phyloP scores from a whole-genome alignment of 202 grass and related monocot species.

The Musa balbisiana region DNA sequence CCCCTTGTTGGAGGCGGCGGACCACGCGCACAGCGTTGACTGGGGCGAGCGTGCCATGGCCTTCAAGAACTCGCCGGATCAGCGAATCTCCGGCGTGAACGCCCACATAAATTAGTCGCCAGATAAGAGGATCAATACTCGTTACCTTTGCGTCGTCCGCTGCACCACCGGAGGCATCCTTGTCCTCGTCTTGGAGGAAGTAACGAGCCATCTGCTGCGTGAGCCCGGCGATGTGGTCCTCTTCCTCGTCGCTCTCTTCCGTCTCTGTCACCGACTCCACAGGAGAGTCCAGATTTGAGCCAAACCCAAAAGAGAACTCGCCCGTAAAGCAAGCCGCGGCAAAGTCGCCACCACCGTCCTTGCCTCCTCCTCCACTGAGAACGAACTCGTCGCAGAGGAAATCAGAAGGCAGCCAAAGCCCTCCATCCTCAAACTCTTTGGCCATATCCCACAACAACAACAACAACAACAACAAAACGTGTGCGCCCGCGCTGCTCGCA shows the following conservation, averaged over 20 bases:
- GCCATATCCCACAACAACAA: background rate
- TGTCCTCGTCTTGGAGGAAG: conserved; percentile 10
- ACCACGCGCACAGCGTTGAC: conserved; percentile 2
- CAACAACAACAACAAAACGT: background rate
- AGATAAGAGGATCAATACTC: too few species aligned
- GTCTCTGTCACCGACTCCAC: conserved; percentile 4
- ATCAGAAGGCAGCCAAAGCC: conserved; percentile 14
- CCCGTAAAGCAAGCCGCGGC: background rate
- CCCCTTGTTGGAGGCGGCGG: background rate
- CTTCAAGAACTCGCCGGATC: background rate
- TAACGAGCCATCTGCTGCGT: conserved; percentile 11
- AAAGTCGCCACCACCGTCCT: background rate
- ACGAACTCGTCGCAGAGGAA: conserved; percentile 9
- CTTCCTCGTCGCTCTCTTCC: conserved; percentile 11
- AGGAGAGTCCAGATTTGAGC: background rate
- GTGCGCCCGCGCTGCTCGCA: background rate
- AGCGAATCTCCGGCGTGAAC: background rate
- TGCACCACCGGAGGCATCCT: background rate
- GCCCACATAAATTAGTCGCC: too few species aligned
- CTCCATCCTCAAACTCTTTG: background rate
- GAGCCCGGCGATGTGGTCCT: conserved; percentile 15
- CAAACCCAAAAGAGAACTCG: background rate
- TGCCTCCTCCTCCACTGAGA: background rate
- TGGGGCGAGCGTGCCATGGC: conserved; percentile 4
- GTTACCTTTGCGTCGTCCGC: background rate